Percentiles rank a stretch among this genome's conserved stretches.
Evolutionary conservation across 73 alveolate genomes (phyloP).

Genomic region (Durusdinium trenchii): DNA sequence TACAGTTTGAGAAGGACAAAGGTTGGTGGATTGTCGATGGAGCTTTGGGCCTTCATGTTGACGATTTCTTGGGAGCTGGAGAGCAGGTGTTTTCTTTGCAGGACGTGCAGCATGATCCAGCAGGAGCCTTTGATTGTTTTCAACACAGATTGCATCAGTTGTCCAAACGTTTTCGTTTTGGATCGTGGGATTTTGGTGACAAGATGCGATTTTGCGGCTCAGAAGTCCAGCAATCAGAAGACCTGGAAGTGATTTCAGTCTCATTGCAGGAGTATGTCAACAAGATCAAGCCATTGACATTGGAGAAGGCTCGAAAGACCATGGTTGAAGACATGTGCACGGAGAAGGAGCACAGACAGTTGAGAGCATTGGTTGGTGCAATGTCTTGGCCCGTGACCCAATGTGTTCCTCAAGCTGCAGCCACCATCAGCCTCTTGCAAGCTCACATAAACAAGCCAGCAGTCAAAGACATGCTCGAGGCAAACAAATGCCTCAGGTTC

Average conservation of each 20-base stretch:
- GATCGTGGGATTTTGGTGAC: background rate
- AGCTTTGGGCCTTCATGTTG: background rate
- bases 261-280: background rate
- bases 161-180: background rate
- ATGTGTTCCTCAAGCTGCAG: background rate
- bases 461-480: background rate
- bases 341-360: background rate
- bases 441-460: background rate
- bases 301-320: background rate
- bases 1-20: background rate
- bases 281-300: background rate
- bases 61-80: background rate
- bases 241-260: background rate
- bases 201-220: background rate
- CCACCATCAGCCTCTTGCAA: background rate
- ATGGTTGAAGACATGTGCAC: background rate
- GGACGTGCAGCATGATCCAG: background rate
- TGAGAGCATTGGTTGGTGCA: background rate
- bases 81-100: background rate
- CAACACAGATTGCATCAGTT: background rate
- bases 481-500: slow-evolving; percentile 2
- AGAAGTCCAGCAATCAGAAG: background rate
- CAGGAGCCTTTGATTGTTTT: background rate
- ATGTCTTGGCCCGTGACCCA: slow-evolving; percentile 5
- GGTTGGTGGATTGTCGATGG: background rate